phyloP scores from a whole-genome alignment of 2,329 filamentous ascomycete species.

The Capronia coronata region DNA sequence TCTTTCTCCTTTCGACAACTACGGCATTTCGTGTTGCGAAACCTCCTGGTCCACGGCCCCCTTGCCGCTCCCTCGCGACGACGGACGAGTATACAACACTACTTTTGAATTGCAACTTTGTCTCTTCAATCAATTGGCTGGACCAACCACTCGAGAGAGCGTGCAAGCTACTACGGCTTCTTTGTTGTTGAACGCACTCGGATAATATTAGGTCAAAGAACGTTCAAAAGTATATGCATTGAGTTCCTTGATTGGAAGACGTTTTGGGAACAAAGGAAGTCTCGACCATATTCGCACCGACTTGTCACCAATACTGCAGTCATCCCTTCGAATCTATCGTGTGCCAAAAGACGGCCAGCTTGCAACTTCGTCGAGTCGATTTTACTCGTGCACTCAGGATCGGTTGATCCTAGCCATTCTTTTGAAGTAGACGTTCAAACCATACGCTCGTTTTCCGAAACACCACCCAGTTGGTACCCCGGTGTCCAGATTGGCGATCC shows the following conservation, averaged over 20 bases:
- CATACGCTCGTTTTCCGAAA: constrained; percentile 23
- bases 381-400: constrained; percentile 14
- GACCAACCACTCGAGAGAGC: constrained; percentile 19
- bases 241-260: constrained; percentile 6
- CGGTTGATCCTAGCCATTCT: constrained; percentile 26
- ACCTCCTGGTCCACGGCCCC: not conserved
- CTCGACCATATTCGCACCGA: not conserved
- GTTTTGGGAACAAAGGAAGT: constrained; percentile 9
- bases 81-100: not conserved
- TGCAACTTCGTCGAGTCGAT: constrained; percentile 8
- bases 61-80: constrained; percentile 1
- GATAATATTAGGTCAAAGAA: constrained; percentile 21
- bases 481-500: not conserved
- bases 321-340: not conserved
- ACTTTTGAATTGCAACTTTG: constrained; percentile 12
- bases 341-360: constrained; percentile 1
- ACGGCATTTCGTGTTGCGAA: constrained; percentile 1
- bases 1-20: constrained; percentile 5
- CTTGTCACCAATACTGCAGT: not conserved
- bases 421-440: constrained; percentile 22
- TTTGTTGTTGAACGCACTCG: constrained; percentile 17
- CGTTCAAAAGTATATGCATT: constrained; percentile 9
- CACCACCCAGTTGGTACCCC: constrained; percentile 8
- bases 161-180: constrained; percentile 1
- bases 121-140: constrained; percentile 22